Percentiles rank a stretch among this genome's conserved stretches.
These are phyloP conservation scores for Diaporthe sp. DNA, from an alignment of 2,329 filamentous ascomycete genomes.

Conservation along the genomic window DNA sequence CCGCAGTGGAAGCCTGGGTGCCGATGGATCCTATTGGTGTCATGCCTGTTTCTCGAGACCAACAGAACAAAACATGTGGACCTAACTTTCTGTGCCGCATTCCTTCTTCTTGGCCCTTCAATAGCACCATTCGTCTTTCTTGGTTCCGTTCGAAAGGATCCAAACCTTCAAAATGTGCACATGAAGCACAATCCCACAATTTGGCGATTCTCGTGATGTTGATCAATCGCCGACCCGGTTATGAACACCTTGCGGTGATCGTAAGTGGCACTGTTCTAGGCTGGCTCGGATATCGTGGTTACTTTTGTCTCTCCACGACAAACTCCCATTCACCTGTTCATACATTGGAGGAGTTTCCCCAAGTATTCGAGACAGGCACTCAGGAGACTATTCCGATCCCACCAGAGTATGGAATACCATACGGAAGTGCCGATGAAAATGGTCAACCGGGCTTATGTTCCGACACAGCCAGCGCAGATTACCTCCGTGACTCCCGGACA, in stretches of 20 bases:
- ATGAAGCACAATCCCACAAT: not conserved
- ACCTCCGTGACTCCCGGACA: not conserved
- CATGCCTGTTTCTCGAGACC: not conserved
- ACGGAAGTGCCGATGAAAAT: not conserved
- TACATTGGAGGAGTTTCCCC: too few relatives aligned
- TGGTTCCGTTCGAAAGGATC: not conserved
- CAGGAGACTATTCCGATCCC: not conserved
- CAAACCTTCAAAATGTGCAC: not conserved
- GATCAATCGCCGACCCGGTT: not conserved
- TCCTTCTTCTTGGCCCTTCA: not conserved
- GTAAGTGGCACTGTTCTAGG: not conserved
- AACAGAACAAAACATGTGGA: not conserved
- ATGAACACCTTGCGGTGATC: not conserved
- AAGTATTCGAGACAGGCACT: not conserved
- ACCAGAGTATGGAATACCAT: not conserved
- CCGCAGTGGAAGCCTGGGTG: not conserved
- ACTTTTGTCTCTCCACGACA: not conserved
- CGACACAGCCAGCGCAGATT: not conserved
- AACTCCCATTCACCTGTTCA: not conserved
- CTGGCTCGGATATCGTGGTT: not conserved
- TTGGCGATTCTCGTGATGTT: not conserved
- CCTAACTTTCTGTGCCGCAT: not conserved
- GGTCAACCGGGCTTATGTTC: not conserved
- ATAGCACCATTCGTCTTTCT: not conserved
- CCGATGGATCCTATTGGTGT: not conserved